Evolutionary conservation across 805 yeast species (phyloP).

Genomic region (Candida manassasensis): DNA sequence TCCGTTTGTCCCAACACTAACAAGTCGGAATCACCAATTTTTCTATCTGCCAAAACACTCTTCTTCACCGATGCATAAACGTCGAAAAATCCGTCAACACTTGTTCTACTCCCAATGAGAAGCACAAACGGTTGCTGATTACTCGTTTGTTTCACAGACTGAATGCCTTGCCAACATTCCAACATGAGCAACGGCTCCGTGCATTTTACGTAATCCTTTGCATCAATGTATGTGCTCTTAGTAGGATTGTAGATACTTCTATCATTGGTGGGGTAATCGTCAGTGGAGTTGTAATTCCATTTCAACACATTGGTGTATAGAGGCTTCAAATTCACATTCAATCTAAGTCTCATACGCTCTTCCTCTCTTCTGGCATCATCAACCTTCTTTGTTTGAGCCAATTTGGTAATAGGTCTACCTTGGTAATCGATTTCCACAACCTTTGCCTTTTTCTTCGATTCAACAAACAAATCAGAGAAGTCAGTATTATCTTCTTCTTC

Average conservation of each 20-base stretch:
- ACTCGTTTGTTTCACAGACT: slow-evolving; percentile 62
- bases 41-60: slow-evolving; percentile 44
- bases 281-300: slow-evolving; percentile 67
- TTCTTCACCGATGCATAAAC: slow-evolving; percentile 70
- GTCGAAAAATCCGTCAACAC: slow-evolving; percentile 84
- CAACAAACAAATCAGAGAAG: slow-evolving; percentile 38
- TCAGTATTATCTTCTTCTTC: slow-evolving; percentile 36
- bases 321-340: slow-evolving; percentile 74
- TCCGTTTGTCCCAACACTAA: slow-evolving; percentile 48
- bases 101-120: slow-evolving; percentile 71
- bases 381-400: slow-evolving; percentile 22
- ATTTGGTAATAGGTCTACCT: slow-evolving; percentile 33
- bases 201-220: slow-evolving; percentile 60
- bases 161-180: slow-evolving; percentile 93
- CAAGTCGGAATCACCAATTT: slow-evolving; percentile 71
- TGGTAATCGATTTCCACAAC: slow-evolving; percentile 40
- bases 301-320: slow-evolving; percentile 62
- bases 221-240: slow-evolving; percentile 50
- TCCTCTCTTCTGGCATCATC: slow-evolving; percentile 49
- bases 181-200: slow-evolving; percentile 79
- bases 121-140: slow-evolving; percentile 60
- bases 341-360: slow-evolving; percentile 70
- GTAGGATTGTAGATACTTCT: slow-evolving; percentile 41
- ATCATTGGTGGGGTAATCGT: slow-evolving; percentile 57
- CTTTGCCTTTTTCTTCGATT: slow-evolving; percentile 26